A percentile compares a stretch with the other conserved stretches of the same genome.
Evolutionary conservation across 345 rosid genomes (phyloP).

Genomic region (Kandelia obovata): DNA sequence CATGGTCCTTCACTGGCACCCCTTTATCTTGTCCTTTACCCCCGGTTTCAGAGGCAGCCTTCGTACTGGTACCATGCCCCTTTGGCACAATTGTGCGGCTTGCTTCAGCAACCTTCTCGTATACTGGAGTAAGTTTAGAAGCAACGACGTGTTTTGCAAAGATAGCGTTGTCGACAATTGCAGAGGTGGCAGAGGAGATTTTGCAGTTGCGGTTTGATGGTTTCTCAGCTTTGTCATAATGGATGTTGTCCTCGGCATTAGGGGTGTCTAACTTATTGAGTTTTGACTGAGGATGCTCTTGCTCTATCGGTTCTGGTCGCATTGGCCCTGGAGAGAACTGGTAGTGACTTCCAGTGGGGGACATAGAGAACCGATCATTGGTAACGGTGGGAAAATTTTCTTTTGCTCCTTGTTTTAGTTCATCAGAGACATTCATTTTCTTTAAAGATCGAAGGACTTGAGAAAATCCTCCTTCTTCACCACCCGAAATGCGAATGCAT

Average conservation of each 20-base stretch:
- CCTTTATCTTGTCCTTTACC: slow-evolving; percentile 40
- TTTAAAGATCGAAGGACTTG: slow-evolving; percentile 35
- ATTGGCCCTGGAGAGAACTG: slow-evolving; percentile 53
- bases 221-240: background rate
- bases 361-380: slow-evolving; percentile 2
- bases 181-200: slow-evolving; percentile 42
- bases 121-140: slow-evolving; percentile 62
- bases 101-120: slow-evolving; percentile 42
- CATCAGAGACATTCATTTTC: slow-evolving; percentile 34
- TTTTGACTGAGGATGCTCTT: slow-evolving; percentile 2
- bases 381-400: background rate
- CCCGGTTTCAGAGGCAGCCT: background rate
- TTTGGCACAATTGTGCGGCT: slow-evolving; percentile 38
- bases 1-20: slow-evolving; percentile 45
- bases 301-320: background rate
- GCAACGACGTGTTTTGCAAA: slow-evolving; percentile 42
- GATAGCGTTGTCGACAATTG: slow-evolving; percentile 40
- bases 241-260: background rate
- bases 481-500: slow-evolving; percentile 24
- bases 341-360: slow-evolving; percentile 51
- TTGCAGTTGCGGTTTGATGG: slow-evolving; percentile 29
- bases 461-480: slow-evolving; percentile 32
- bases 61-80: slow-evolving; percentile 23
- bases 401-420: slow-evolving; percentile 12
- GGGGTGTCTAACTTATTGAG: background rate